Conservation (phyloP, 805 yeast genomes). For the Clavispora vitiphila region DNA sequence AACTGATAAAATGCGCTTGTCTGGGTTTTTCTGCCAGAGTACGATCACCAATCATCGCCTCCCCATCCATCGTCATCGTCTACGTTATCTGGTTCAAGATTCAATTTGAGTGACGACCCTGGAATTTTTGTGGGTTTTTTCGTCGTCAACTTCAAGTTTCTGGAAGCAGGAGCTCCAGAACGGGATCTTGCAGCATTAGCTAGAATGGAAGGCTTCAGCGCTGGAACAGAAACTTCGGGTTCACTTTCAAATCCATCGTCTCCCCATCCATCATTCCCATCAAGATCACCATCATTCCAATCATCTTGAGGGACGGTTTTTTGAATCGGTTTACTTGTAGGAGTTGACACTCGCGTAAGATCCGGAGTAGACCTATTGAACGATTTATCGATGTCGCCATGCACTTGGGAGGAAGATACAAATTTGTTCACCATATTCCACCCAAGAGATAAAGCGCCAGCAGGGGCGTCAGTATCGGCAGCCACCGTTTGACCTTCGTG, state of each 20-base stretch:
- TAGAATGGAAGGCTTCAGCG: neutral
- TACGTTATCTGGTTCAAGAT: slow-evolving; percentile 11
- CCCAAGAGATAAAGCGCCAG: slow-evolving; percentile 22
- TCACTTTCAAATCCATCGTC: slow-evolving; percentile 2
- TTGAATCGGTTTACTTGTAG: slow-evolving; percentile 8
- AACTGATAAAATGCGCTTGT: neutral
- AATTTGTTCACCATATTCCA: slow-evolving; percentile 36
- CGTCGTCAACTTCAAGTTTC: neutral
- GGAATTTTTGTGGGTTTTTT: slow-evolving; percentile 11
- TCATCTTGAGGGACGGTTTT: neutral
- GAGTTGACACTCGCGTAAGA: slow-evolving; percentile 25
- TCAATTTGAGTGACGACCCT: slow-evolving; percentile 22
- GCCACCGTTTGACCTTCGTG: slow-evolving; percentile 1
- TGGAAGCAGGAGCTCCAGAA: neutral
- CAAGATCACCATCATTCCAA: slow-evolving; percentile 7
- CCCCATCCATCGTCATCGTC: slow-evolving; percentile 33
- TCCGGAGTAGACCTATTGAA: slow-evolving; percentile 36
- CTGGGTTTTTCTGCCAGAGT: neutral
- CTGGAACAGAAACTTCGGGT: neutral
- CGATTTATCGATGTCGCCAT: slow-evolving; percentile 33
- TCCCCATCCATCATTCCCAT: slow-evolving; percentile 21
- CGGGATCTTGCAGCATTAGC: neutral
- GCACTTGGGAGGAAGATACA: slow-evolving; percentile 22
- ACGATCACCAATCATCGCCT: slow-evolving; percentile 13
- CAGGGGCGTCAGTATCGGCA: slow-evolving; percentile 3